These are phyloP conservation scores for Rhynchosporium graminicola DNA, from an alignment of 2,329 filamentous ascomycete species.

Conservation along the genomic window DNA sequence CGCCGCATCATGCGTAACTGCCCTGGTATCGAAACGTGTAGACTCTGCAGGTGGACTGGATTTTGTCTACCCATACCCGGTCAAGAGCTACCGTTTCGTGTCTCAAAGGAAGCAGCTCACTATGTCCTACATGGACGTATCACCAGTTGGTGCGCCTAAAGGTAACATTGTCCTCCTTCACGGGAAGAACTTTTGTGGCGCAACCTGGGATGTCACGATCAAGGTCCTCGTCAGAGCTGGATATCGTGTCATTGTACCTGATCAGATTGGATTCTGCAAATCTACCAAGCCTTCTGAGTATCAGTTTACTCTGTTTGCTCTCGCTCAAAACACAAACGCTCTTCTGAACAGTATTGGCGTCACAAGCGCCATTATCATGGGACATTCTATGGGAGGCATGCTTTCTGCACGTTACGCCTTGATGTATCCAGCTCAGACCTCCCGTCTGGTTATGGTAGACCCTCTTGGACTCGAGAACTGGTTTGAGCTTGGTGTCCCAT, in stretches of 20 bases:
- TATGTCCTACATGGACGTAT: constrained; percentile 59
- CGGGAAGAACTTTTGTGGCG: constrained; percentile 58
- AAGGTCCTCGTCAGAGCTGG: constrained; percentile 45
- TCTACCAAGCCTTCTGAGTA: constrained; percentile 53
- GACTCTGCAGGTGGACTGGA: constrained; percentile 19
- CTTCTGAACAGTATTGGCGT: constrained; percentile 49
- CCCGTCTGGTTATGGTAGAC: constrained; percentile 51
- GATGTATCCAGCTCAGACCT: constrained; percentile 49
- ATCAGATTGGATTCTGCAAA: constrained; percentile 60
- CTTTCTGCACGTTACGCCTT: constrained; percentile 52
- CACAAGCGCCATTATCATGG: constrained; percentile 49
- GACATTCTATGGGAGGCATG: constrained; percentile 59
- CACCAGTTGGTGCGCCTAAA: constrained; percentile 38
- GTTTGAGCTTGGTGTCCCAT: constrained; percentile 49
- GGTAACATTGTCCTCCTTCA: constrained; percentile 51
- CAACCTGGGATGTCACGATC: constrained; percentile 54
- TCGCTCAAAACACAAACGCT: constrained; percentile 52
- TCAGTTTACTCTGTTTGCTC: constrained; percentile 54
- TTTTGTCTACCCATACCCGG: constrained; percentile 54
- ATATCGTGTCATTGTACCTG: constrained; percentile 54
- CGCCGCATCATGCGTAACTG: background rate
- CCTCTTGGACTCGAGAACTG: constrained; percentile 39
- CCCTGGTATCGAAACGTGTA: background rate
- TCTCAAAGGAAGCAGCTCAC: constrained; percentile 51
- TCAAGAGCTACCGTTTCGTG: constrained; percentile 50